Percentiles rank a stretch among this genome's conserved stretches.
phyloP scores from a whole-genome alignment of 2,329 filamentous ascomycete genomes.

The Aspergillus bombycis region DNA sequence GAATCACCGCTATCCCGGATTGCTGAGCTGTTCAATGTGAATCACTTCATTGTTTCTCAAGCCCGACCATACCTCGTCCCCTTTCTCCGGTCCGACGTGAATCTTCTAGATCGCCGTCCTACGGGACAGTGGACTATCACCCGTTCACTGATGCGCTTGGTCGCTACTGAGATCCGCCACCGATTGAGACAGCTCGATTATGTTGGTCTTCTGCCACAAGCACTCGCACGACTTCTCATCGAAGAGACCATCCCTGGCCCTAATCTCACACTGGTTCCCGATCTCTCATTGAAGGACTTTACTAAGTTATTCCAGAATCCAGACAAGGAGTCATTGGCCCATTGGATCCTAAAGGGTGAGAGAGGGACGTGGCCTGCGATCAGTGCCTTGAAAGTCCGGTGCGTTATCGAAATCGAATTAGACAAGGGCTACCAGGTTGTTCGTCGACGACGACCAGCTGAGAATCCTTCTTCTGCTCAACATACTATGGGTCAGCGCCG shows the following conservation, averaged over 20 bases:
- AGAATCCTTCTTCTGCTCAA: constrained; percentile 20
- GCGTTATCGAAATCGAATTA: constrained; percentile 83
- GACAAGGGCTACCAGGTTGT: constrained; percentile 84
- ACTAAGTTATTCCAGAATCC: constrained; percentile 80
- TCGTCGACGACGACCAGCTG: constrained; percentile 49
- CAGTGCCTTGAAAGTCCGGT: constrained; percentile 77
- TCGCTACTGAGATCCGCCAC: constrained; percentile 78
- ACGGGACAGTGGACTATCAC: constrained; percentile 62
- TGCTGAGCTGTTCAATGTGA: constrained; percentile 85
- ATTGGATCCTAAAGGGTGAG: constrained; percentile 86
- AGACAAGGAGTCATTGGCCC: constrained; percentile 72
- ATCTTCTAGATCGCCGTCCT: constrained; percentile 67
- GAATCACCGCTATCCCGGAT: constrained; percentile 72
- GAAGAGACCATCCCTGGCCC: constrained; percentile 81
- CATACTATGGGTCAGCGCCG: constrained; percentile 5
- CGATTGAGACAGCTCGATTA: constrained; percentile 80
- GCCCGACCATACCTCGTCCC: constrained; percentile 87
- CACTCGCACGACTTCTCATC: constrained; percentile 74
- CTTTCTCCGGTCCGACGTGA: constrained; percentile 79
- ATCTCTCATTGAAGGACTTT: constrained; percentile 74
- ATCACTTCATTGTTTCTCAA: constrained; percentile 94
- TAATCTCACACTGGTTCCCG: constrained; percentile 79
- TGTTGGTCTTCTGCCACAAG: constrained; percentile 69
- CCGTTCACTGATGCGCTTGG: constrained; percentile 62
- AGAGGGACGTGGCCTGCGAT: constrained; percentile 89